A percentile compares a stretch with the other conserved stretches of the same genome.
phyloP scores from a whole-genome alignment of 1,284 basidiomycete species.

The Anthracocystis walkeri region DNA sequence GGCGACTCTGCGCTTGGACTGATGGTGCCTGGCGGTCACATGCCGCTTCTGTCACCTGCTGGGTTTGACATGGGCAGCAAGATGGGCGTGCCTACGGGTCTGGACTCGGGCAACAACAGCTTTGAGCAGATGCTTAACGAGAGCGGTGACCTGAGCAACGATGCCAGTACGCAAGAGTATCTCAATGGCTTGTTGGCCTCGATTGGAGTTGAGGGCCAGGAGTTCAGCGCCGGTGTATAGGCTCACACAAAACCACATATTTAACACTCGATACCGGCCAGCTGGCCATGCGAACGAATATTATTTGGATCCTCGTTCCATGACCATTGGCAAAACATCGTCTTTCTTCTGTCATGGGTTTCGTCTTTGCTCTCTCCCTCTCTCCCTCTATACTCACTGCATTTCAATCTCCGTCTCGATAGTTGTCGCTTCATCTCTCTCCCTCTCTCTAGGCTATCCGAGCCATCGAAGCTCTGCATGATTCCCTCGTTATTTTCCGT shows the following conservation, averaged over 20 bases:
- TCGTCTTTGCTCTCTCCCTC: background rate
- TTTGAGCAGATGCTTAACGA: constrained; percentile 45
- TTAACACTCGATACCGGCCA: background rate
- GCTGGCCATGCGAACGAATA: background rate
- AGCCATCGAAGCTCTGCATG: background rate
- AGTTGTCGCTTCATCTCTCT: background rate
- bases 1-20: constrained; percentile 32
- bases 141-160: constrained; percentile 35
- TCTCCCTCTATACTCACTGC: background rate
- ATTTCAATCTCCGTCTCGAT: constrained; percentile 4
- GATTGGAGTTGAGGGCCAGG: constrained; percentile 49
- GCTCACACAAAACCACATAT: background rate
- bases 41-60: constrained; percentile 37
- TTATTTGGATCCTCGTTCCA: background rate
- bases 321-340: background rate
- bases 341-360: background rate
- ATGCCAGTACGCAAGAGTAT: constrained; percentile 46
- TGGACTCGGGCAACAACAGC: constrained; percentile 45
- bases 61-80: constrained; percentile 32
- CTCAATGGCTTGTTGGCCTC: constrained; percentile 48
- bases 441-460: background rate
- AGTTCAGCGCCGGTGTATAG: constrained; percentile 17
- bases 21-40: constrained; percentile 27
- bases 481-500: background rate
- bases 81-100: constrained; percentile 19